These are phyloP conservation scores for Rhododendron henanense DNA, from an alignment of 148 eudicot genomes.

Conservation along the genomic window DNA sequence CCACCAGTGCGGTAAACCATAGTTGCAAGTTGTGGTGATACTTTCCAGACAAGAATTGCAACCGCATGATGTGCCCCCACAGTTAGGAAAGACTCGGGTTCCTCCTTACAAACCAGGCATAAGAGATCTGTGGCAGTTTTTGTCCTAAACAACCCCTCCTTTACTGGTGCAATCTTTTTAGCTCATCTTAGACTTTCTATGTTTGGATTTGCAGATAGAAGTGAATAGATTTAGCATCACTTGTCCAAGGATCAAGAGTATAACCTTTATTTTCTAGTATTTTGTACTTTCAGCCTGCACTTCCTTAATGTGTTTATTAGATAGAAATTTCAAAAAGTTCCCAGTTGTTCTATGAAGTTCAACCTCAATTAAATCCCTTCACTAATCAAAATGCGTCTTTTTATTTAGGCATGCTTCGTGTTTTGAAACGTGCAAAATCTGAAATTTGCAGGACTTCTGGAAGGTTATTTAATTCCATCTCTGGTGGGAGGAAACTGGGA, in stretches of 20 bases:
- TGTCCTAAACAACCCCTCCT: neutral
- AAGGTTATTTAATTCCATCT: neutral
- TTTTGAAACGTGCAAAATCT: neutral
- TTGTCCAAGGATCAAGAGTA: neutral
- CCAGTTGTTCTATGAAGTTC: neutral
- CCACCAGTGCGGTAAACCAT: neutral
- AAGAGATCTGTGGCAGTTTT: neutral
- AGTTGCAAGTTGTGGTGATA: neutral
- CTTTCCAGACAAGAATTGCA: neutral
- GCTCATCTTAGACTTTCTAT: neutral
- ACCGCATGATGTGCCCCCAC: neutral
- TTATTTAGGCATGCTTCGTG: neutral
- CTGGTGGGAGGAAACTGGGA: neutral
- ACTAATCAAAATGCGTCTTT: neutral
- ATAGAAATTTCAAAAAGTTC: neutral
- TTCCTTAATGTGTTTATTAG: neutral
- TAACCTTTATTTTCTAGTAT: neutral
- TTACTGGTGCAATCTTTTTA: neutral
- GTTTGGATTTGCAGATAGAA: neutral
- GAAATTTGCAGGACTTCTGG: constrained; percentile 6
- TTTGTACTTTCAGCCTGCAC: neutral
- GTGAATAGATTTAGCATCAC: neutral
- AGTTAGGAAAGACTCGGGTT: neutral
- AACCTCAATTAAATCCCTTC: neutral
- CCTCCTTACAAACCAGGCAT: neutral